These are phyloP conservation scores for Diaporthe vexans DNA, from an alignment of 2,329 filamentous ascomycete species.

Conservation along the genomic window DNA sequence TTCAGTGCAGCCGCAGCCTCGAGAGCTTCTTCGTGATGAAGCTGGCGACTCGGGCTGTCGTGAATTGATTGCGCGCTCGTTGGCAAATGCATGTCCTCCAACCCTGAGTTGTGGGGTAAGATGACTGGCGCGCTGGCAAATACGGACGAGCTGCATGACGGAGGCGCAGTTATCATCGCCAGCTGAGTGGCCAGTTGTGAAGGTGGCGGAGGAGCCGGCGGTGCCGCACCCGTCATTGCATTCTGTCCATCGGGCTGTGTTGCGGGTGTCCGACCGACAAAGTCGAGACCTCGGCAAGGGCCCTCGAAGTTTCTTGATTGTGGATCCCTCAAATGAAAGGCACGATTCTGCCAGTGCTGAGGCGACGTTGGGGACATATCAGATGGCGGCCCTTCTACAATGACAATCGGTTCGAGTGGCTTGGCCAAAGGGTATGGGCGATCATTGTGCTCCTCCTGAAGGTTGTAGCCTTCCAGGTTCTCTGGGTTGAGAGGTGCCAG, in stretches of 20 bases:
- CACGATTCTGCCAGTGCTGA: constrained; percentile 35
- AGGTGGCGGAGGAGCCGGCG: background rate
- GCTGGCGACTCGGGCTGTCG: constrained; percentile 38
- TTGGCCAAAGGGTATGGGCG: constrained; percentile 13
- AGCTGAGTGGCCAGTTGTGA: constrained; percentile 32
- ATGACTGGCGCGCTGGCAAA: constrained; percentile 3
- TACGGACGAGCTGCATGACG: background rate
- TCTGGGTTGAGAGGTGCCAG: constrained; percentile 24
- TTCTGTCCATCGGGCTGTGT: background rate
- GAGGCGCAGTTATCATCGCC: constrained; percentile 25
- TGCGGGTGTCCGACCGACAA: background rate
- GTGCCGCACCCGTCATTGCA: background rate
- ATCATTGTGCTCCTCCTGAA: background rate
- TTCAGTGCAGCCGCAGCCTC: constrained; percentile 39
- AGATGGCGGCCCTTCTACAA: constrained; percentile 36
- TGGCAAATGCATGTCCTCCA: background rate
- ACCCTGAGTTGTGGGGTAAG: background rate
- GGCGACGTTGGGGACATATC: constrained; percentile 41
- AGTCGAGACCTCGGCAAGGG: constrained; percentile 37
- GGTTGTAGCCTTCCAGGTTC: constrained; percentile 16
- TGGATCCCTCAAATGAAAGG: constrained; percentile 24
- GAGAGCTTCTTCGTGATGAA: constrained; percentile 33
- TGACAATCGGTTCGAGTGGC: constrained; percentile 36
- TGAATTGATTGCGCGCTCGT: background rate
- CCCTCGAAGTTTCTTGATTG: constrained; percentile 24